phyloP scores from a whole-genome alignment of 257 asterid species.

The Voacanga thouarsii region DNA sequence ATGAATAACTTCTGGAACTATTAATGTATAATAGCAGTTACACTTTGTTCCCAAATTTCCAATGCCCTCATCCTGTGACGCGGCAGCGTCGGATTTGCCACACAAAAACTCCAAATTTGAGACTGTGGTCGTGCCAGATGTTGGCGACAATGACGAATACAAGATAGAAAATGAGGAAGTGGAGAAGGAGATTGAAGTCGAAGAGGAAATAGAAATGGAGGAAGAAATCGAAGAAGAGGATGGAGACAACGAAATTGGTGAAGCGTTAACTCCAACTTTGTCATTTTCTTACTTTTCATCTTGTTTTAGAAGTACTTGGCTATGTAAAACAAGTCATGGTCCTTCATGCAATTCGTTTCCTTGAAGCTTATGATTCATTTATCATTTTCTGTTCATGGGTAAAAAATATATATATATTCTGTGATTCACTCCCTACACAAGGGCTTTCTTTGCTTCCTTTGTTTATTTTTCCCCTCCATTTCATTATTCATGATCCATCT shows the following conservation, averaged over 20 bases:
- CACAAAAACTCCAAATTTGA: not conserved
- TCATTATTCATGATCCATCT: too few species aligned
- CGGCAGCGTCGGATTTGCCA: not conserved
- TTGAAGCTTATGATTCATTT: not conserved
- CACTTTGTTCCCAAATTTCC: not conserved
- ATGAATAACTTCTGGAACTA: too few species aligned
- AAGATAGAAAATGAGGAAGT: slow-evolving; percentile 14
- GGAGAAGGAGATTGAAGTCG: slow-evolving; percentile 16
- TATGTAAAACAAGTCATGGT: not conserved
- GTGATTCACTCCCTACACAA: not conserved
- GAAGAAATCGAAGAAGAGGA: slow-evolving; percentile 17
- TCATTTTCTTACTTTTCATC: not conserved
- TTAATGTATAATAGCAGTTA: too few species aligned
- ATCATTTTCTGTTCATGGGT: not conserved
- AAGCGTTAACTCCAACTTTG: slow-evolving; percentile 31
- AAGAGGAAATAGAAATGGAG: slow-evolving; percentile 23
- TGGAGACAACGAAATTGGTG: slow-evolving; percentile 25
- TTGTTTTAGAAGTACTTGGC: not conserved
- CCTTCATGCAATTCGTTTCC: not conserved
- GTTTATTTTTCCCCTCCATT: not conserved
- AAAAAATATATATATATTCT: not conserved
- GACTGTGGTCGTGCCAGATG: not conserved
- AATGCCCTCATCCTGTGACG: not conserved
- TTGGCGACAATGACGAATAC: slow-evolving; percentile 1
- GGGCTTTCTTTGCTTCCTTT: not conserved